phyloP scores from a whole-genome alignment of 1,284 basidiomycete species.

The Ustilago vetiveriae region DNA sequence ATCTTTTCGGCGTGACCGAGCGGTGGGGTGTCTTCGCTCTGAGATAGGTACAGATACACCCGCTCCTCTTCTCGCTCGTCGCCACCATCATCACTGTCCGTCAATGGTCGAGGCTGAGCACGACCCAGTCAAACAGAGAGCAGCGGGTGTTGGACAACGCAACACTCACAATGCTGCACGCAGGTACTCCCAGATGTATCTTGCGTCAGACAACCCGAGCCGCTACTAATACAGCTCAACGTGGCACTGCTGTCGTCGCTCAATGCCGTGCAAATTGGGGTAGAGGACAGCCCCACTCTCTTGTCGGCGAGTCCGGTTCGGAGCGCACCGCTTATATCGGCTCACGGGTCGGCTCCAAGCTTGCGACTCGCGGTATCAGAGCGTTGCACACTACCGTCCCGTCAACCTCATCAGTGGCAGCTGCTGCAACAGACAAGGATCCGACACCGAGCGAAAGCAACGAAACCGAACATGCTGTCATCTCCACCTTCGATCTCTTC shows the following conservation, averaged over 20 bases:
- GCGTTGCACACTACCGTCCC: slow-evolving; percentile 4
- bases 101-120: too few species aligned
- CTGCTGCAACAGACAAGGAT: neutral
- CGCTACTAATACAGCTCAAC: neutral
- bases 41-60: too few species aligned
- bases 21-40: neutral
- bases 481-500: slow-evolving; percentile 80
- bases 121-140: neutral
- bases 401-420: neutral
- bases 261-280: too few species aligned
- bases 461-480: slow-evolving; percentile 84
- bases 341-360: neutral
- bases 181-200: too few species aligned
- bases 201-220: too few species aligned
- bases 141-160: neutral
- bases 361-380: neutral
- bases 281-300: neutral
- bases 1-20: neutral
- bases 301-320: neutral
- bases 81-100: slow-evolving; percentile 3
- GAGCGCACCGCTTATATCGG: neutral
- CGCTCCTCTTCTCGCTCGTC: too few species aligned
- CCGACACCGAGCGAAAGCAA: slow-evolving; percentile 9
- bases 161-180: too few species aligned
- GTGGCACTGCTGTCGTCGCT: neutral